Conservation (phyloP, 1,284 basidiomycete species). For the Fomitiporia mediterranea region DNA sequence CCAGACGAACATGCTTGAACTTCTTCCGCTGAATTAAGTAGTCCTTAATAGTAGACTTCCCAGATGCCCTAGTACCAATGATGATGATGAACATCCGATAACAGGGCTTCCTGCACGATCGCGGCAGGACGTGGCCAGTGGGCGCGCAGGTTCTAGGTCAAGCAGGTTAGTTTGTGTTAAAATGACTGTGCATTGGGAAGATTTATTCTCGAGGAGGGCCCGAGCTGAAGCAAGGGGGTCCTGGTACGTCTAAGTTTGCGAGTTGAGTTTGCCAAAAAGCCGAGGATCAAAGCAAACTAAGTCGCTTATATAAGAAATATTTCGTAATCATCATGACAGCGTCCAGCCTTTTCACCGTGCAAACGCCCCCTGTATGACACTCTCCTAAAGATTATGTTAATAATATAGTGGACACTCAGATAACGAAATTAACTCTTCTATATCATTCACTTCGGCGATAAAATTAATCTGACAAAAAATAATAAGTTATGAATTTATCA, state of each 20-base stretch:
- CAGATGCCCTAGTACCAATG: constrained; percentile 78
- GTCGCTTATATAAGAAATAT: too few relatives aligned
- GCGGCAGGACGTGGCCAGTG: neutral
- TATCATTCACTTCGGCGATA: too few relatives aligned
- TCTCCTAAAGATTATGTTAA: too few relatives aligned
- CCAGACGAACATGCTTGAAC: constrained; percentile 37
- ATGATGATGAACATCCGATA: constrained; percentile 77
- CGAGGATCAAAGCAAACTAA: neutral
- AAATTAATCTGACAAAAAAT: too few relatives aligned
- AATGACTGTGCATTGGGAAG: neutral
- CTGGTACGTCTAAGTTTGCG: neutral
- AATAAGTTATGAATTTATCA: too few relatives aligned
- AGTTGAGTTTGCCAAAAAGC: neutral
- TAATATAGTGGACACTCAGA: too few relatives aligned
- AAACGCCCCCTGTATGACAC: too few relatives aligned
- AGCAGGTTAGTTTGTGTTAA: neutral
- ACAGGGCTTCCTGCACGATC: constrained; percentile 1
- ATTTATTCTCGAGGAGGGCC: neutral
- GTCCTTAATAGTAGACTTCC: constrained; percentile 73
- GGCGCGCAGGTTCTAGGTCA: neutral
- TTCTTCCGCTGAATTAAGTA: constrained; percentile 58
- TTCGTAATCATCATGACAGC: too few relatives aligned
- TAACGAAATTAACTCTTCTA: too few relatives aligned
- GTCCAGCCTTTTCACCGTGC: too few relatives aligned
- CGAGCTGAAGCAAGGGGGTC: neutral